These are phyloP conservation scores for Limonomyces culmigenus DNA, from an alignment of 1,284 basidiomycete species.

Conservation along the genomic window DNA sequence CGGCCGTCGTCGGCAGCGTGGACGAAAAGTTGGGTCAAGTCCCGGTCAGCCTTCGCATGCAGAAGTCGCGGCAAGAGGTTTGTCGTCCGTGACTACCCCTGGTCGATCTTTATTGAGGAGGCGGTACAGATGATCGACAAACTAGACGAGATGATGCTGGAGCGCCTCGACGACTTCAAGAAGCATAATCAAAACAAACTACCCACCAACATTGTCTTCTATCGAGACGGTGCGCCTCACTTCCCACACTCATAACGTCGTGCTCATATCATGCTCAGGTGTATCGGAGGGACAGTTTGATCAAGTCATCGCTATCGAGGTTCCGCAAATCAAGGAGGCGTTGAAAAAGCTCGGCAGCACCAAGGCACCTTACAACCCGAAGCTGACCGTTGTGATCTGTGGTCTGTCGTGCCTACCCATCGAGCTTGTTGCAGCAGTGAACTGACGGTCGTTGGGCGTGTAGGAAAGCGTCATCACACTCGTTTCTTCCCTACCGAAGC, in stretches of 20 bases:
- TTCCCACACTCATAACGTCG: not conserved
- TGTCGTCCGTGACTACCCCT: slow-evolving; percentile 21
- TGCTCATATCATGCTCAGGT: slow-evolving; percentile 3
- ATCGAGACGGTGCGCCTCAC: slow-evolving; percentile 40
- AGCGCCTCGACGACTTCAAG: slow-evolving; percentile 39
- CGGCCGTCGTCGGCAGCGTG: slow-evolving; percentile 60
- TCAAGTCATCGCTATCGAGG: slow-evolving; percentile 46
- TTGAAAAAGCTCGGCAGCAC: slow-evolving; percentile 34
- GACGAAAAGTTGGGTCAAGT: slow-evolving; percentile 51
- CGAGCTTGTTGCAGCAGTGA: not conserved
- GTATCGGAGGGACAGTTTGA: slow-evolving; percentile 47
- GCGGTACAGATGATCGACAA: slow-evolving; percentile 47
- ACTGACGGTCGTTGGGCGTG: not conserved
- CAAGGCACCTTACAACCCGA: slow-evolving; percentile 36
- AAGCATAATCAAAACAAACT: slow-evolving; percentile 24
- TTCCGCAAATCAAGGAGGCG: slow-evolving; percentile 43
- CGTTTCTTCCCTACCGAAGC: slow-evolving; percentile 59
- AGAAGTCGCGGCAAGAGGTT: slow-evolving; percentile 60
- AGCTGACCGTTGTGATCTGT: slow-evolving; percentile 62
- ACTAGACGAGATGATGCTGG: slow-evolving; percentile 50
- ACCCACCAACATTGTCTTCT: slow-evolving; percentile 52
- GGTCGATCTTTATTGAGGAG: not conserved
- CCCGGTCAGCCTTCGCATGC: slow-evolving; percentile 55
- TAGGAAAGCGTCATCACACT: slow-evolving; percentile 76
- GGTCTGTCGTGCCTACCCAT: slow-evolving; percentile 16